Conservation (phyloP, 352 stramenopile species). For the Elongisporangium senticosum region DNA sequence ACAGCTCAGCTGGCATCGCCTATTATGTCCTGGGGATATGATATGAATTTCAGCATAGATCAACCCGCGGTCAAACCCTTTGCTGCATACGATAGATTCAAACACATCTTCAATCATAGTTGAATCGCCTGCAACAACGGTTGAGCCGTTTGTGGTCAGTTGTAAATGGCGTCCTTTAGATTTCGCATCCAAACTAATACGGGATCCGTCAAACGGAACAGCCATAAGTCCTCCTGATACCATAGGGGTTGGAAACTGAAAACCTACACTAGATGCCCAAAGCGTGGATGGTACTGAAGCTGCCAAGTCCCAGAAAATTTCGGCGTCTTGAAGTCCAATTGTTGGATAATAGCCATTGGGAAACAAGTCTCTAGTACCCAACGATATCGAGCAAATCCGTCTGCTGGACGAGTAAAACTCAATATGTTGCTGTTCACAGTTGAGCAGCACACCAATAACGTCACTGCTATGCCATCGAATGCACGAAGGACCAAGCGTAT, state of each 20-base stretch:
- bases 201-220: slow-evolving; percentile 45
- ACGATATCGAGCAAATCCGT: slow-evolving; percentile 21
- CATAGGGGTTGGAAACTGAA: slow-evolving; percentile 51
- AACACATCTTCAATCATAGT: slow-evolving; percentile 35
- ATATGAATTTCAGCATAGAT: slow-evolving; percentile 63
- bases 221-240: slow-evolving; percentile 64
- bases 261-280: slow-evolving; percentile 38
- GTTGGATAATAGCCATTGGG: slow-evolving; percentile 39
- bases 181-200: slow-evolving; percentile 59
- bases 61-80: slow-evolving; percentile 41
- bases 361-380: slow-evolving; percentile 16
- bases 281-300: slow-evolving; percentile 53
- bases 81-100: slow-evolving; percentile 51
- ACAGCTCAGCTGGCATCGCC: slow-evolving; percentile 40
- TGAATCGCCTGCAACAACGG: slow-evolving; percentile 49
- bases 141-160: slow-evolving; percentile 40
- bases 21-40: slow-evolving; percentile 39
- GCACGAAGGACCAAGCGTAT: slow-evolving; percentile 10
- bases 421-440: slow-evolving; percentile 57
- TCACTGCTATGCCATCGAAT: slow-evolving; percentile 29
- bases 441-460: slow-evolving; percentile 49
- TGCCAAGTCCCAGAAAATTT: slow-evolving; percentile 62
- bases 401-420: slow-evolving; percentile 50
- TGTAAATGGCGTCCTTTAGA: slow-evolving; percentile 46
- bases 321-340: slow-evolving; percentile 50